These are phyloP conservation scores for Aspergillus alliaceus DNA, from an alignment of 2,329 filamentous ascomycete genomes.

Conservation along the genomic window DNA sequence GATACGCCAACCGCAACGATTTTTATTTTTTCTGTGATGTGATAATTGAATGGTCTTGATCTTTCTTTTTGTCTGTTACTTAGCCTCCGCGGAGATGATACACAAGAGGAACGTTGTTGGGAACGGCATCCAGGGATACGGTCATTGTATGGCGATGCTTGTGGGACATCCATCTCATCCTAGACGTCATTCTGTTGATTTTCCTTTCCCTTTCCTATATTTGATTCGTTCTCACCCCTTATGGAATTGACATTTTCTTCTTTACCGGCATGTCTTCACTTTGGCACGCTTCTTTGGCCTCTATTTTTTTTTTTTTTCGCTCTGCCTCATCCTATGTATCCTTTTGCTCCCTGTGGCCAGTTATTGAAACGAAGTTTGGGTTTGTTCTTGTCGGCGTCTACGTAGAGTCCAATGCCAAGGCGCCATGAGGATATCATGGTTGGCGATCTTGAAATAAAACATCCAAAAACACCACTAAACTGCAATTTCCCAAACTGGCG, in stretches of 20 bases:
- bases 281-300: background rate
- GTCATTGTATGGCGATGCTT: conserved; percentile 25
- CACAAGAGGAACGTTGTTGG: conserved; percentile 34
- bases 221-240: conserved; percentile 19
- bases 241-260: conserved; percentile 18
- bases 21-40: conserved; percentile 37
- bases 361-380: conserved; percentile 1
- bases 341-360: background rate
- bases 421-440: background rate
- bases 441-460: background rate
- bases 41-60: conserved; percentile 40
- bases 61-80: conserved; percentile 38
- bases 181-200: conserved; percentile 17
- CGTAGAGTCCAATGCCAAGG: background rate
- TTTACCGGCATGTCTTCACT: background rate
- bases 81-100: conserved; percentile 34
- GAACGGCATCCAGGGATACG: conserved; percentile 26
- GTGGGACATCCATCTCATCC: conserved; percentile 21
- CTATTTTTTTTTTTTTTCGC: background rate
- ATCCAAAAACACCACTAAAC: background rate
- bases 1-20: conserved; percentile 34
- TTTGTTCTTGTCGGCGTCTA: background rate
- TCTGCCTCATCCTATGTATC: background rate
- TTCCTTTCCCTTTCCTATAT: conserved; percentile 19
- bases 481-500: background rate